Base-by-base conservation (phyloP, 306 rosid genomes). In the Vachellia collinsii region DNA sequence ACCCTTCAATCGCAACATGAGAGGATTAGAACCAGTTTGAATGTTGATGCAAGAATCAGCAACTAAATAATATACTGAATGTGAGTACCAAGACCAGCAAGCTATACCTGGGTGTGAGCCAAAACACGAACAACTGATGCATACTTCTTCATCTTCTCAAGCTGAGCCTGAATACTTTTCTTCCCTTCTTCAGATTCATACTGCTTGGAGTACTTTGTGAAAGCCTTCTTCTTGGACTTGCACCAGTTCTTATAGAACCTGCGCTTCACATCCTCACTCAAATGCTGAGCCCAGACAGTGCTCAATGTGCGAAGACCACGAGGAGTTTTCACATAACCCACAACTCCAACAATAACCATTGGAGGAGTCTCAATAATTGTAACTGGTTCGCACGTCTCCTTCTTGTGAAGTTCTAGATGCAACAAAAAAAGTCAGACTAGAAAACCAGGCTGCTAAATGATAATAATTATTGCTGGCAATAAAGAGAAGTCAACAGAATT, bases 221-320 rank as follows among this genome's bases (percentile, higher is more conserved):
- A 93, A 22, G 97, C 97, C 92, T 87, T 93, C 97, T 93, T 90
- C 93, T 93, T 93, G 61, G 97, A 93, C 88, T 91, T 93, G 91
- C 91, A 86, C 97, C 94, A 93, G 74, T 93, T 93, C 88, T 93
- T 91, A 43, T 93, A 93, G 81, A 93, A 93, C 83, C 97, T 86
- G 51, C 97, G 84, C 88, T 79, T 93, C 3, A 93, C 48, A 77
- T 93, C 97, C 82, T 93, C 97, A 41, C 93, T 91, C 80, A 93
- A 81, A 83, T 93, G 97, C 91, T 93, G 97, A 50, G 97, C 86
- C 97, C 97, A 93, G 0, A 93, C 97, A 51, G 97, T 90, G 83
- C 88, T 81, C 91, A 93, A 37, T 1, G 97, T 79, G 0, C 97
- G 91, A n/a, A 93, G 94, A n/a, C 97, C 97, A 12, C 97, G 92